phyloP scores from a whole-genome alignment of 345 rosid genomes.

The Salix suchowensis region DNA sequence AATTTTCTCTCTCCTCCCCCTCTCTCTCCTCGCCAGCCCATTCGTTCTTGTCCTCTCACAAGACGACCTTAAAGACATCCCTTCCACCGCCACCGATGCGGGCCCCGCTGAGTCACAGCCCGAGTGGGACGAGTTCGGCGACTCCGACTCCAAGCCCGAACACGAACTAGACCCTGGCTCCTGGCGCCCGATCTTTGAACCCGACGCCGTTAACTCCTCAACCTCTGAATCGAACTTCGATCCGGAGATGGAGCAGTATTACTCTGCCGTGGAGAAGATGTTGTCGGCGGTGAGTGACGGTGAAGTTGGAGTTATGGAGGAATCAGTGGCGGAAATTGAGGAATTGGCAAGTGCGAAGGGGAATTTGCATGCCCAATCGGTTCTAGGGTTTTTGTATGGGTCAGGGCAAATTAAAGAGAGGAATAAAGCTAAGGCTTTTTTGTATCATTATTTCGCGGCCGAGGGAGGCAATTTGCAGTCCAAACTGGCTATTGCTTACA shows the following conservation, averaged over 20 bases:
- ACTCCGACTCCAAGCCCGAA: constrained; percentile 57
- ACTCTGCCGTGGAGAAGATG: constrained; percentile 52
- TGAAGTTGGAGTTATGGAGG: constrained; percentile 59
- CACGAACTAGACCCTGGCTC: constrained; percentile 90
- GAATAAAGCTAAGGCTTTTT: constrained; percentile 64
- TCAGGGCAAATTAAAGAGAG: constrained; percentile 67
- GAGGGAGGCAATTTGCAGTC: constrained; percentile 83
- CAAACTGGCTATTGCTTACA: constrained; percentile 85
- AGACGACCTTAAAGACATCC: constrained; percentile 74
- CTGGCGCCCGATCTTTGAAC: constrained; percentile 87
- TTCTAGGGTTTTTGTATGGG: constrained; percentile 63
- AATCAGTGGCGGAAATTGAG: constrained; percentile 64
- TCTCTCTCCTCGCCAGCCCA: constrained; percentile 56
- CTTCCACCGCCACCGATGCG: constrained; percentile 39
- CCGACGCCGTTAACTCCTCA: constrained; percentile 28
- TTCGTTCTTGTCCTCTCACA: constrained; percentile 67
- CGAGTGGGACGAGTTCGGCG: constrained; percentile 81
- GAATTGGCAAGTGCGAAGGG: constrained; percentile 43
- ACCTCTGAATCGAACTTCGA: constrained; percentile 11
- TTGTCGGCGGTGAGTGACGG: constrained; percentile 50
- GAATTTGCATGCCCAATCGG: constrained; percentile 76
- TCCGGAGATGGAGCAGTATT: constrained; percentile 36
- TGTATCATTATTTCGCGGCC: constrained; percentile 73
- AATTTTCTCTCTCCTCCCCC: constrained; percentile 21
- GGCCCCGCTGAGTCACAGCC: constrained; percentile 36